phyloP scores from a whole-genome alignment of 768 basidiomycete species.

The Podaxis sp. region DNA sequence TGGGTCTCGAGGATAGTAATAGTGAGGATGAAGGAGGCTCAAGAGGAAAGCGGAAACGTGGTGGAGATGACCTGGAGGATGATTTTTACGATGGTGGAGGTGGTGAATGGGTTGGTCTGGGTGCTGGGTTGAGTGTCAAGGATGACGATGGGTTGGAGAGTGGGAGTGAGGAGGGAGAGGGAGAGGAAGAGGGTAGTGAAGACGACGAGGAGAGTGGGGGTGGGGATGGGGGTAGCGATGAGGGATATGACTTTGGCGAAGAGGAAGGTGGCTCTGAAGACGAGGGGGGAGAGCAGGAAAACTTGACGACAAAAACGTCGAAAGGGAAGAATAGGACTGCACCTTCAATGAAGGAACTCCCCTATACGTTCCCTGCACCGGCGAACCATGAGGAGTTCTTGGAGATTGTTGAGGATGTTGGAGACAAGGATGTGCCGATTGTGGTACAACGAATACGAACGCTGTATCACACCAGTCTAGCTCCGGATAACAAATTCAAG shows the following conservation, averaged over 20 bases:
- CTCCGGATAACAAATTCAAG: slow-evolving; percentile 86
- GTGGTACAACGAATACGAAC: slow-evolving; percentile 90
- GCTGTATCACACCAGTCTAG: slow-evolving; percentile 89
- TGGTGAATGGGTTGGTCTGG: slow-evolving; percentile 35
- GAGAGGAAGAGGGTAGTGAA: slow-evolving; percentile 31
- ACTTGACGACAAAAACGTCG: slow-evolving; percentile 26
- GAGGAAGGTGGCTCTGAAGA: slow-evolving; percentile 30
- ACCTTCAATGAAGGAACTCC: slow-evolving; percentile 57
- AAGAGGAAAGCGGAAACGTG: slow-evolving; percentile 48
- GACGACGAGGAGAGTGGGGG: slow-evolving; percentile 34
- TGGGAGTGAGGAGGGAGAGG: slow-evolving; percentile 30
- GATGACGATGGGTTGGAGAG: slow-evolving; percentile 25
- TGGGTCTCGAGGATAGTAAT: slow-evolving; percentile 69
- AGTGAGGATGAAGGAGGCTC: slow-evolving; percentile 48
- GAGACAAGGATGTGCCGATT: slow-evolving; percentile 67
- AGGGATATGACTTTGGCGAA: slow-evolving; percentile 26
- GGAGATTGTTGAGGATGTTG: slow-evolving; percentile 68
- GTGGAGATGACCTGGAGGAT: slow-evolving; percentile 89
- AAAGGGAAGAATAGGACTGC: slow-evolving; percentile 30
- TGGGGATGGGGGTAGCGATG: slow-evolving; percentile 32
- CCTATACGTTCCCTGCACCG: slow-evolving; percentile 92
- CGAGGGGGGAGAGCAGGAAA: slow-evolving; percentile 44
- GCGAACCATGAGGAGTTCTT: slow-evolving; percentile 83
- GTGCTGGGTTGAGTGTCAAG: slow-evolving; percentile 35
- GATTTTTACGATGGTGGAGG: slow-evolving; percentile 59